Evolutionary conservation across 768 basidiomycete species (phyloP).

Genomic region (Lactarius psammicola): DNA sequence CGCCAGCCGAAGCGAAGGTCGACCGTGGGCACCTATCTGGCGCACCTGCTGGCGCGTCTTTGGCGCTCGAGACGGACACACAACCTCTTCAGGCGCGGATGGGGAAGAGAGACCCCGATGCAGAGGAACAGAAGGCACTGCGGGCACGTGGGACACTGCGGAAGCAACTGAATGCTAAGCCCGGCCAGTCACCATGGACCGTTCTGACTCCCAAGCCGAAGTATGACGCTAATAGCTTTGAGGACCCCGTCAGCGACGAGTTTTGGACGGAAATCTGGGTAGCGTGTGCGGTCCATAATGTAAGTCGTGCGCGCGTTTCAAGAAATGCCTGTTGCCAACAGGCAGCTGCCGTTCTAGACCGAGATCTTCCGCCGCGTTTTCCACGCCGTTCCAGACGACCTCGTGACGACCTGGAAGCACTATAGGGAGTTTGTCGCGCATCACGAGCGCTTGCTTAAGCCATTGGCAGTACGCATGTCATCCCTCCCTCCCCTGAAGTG

Average conservation of each 20-base stretch:
- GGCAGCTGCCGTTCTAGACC: slow-evolving; percentile 51
- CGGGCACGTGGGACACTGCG: slow-evolving; percentile 50
- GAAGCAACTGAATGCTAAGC: slow-evolving; percentile 53
- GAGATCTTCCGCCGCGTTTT: slow-evolving; percentile 96
- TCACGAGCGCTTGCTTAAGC: slow-evolving; percentile 72
- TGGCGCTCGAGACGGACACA: slow-evolving; percentile 42
- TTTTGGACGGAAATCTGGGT: slow-evolving; percentile 95
- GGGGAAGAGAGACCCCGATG: slow-evolving; percentile 44
- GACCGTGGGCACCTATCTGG: slow-evolving; percentile 50
- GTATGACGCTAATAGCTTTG: slow-evolving; percentile 75
- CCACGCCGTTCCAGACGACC: slow-evolving; percentile 89
- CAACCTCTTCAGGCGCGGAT: slow-evolving; percentile 48
- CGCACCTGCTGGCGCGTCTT: slow-evolving; percentile 53
- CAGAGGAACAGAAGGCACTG: slow-evolving; percentile 50
- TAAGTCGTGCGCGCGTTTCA: slow-evolving; percentile 40
- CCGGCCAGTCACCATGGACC: slow-evolving; percentile 55
- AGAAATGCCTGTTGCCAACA: background rate
- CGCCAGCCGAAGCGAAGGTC: slow-evolving; percentile 38
- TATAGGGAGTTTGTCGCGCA: slow-evolving; percentile 81
- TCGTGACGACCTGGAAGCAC: slow-evolving; percentile 92
- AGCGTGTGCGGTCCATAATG: slow-evolving; percentile 84
- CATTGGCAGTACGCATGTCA: slow-evolving; percentile 48
- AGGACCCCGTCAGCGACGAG: slow-evolving; percentile 80
- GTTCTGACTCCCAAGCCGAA: slow-evolving; percentile 66
- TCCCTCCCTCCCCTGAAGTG: slow-evolving; percentile 21